phyloP scores from a whole-genome alignment of 1,284 basidiomycete species.

The Leccinum fallax region DNA sequence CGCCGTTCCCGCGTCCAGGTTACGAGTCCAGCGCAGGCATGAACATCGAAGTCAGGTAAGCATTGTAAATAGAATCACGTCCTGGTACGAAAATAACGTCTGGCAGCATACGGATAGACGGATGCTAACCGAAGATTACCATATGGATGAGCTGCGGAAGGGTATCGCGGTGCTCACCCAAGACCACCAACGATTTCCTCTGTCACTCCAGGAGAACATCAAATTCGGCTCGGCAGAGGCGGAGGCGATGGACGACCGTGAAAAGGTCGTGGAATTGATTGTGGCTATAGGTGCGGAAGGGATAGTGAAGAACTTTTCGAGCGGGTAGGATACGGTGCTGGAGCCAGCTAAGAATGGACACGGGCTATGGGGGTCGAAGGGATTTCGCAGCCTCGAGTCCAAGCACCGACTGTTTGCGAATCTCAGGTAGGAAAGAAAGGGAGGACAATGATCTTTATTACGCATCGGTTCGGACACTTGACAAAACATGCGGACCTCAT shows the following conservation, averaged over 20 bases:
- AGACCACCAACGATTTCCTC: slow-evolving; percentile 83
- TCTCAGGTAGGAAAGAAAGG: slow-evolving; percentile 49
- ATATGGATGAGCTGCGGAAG: slow-evolving; percentile 71
- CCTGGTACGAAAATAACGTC: slow-evolving; percentile 5
- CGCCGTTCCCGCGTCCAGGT: slow-evolving; percentile 3
- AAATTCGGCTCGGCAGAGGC: slow-evolving; percentile 40
- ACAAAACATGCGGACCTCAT: slow-evolving; percentile 65
- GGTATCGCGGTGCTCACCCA: slow-evolving; percentile 87
- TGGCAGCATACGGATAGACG: slow-evolving; percentile 65
- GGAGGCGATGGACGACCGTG: not conserved
- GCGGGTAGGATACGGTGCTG: slow-evolving; percentile 33
- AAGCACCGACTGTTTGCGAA: slow-evolving; percentile 54
- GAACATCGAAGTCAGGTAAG: slow-evolving; percentile 30
- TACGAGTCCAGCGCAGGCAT: slow-evolving; percentile 33
- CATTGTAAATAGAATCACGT: not conserved
- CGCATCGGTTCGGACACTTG: slow-evolving; percentile 68
- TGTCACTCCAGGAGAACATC: slow-evolving; percentile 83
- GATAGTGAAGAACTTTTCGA: slow-evolving; percentile 29
- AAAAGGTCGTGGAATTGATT: slow-evolving; percentile 39
- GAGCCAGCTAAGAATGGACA: slow-evolving; percentile 30
- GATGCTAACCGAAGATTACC: slow-evolving; percentile 54
- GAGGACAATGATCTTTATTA: slow-evolving; percentile 71
- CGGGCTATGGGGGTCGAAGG: too few relatives aligned
- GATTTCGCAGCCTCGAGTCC: slow-evolving; percentile 28
- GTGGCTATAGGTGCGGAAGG: slow-evolving; percentile 41